Percentiles rank a stretch among this genome's conserved stretches.
Evolutionary conservation across 306 rosid genomes (phyloP).

Genomic region (Psophocarpus tetragonolobus): DNA sequence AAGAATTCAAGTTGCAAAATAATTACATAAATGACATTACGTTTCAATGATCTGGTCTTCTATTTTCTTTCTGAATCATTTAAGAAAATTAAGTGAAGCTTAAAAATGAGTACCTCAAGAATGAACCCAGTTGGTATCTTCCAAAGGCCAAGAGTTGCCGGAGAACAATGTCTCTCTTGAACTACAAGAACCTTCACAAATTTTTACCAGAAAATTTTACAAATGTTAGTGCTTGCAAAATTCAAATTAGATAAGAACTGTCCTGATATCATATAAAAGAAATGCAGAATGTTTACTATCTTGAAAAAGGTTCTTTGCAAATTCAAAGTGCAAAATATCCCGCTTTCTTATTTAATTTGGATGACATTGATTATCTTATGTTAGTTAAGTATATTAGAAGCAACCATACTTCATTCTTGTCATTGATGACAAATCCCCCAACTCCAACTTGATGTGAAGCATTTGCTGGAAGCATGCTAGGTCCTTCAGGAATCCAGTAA

Average conservation of each 20-base stretch:
- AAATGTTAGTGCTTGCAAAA: not conserved
- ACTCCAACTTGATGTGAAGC: slow-evolving; percentile 98
- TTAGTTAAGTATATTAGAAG: slow-evolving; percentile 10
- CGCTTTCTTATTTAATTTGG: not conserved
- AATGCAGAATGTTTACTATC: not conserved
- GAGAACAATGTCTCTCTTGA: slow-evolving; percentile 82
- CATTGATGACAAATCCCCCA: slow-evolving; percentile 88
- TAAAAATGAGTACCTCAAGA: slow-evolving; percentile 63
- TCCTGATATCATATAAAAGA: not conserved
- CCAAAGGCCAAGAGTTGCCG: slow-evolving; percentile 69
- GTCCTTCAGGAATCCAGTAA: slow-evolving; percentile 94
- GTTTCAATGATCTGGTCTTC: slow-evolving; percentile 4
- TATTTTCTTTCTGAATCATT: not conserved
- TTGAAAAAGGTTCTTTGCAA: not conserved
- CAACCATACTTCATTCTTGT: slow-evolving; percentile 65
- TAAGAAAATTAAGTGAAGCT: not conserved
- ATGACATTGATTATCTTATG: not conserved
- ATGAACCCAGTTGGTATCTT: slow-evolving; percentile 97
- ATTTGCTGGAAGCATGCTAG: slow-evolving; percentile 88
- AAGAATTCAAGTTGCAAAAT: slow-evolving; percentile 23
- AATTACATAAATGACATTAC: not conserved
- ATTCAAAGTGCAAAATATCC: not conserved
- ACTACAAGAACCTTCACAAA: slow-evolving; percentile 83
- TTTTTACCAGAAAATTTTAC: slow-evolving; percentile 16
- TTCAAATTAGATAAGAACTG: slow-evolving; percentile 17